Base-by-base conservation (phyloP, 2,329 filamentous ascomycete genomes). In the Apiospora koreana region DNA sequence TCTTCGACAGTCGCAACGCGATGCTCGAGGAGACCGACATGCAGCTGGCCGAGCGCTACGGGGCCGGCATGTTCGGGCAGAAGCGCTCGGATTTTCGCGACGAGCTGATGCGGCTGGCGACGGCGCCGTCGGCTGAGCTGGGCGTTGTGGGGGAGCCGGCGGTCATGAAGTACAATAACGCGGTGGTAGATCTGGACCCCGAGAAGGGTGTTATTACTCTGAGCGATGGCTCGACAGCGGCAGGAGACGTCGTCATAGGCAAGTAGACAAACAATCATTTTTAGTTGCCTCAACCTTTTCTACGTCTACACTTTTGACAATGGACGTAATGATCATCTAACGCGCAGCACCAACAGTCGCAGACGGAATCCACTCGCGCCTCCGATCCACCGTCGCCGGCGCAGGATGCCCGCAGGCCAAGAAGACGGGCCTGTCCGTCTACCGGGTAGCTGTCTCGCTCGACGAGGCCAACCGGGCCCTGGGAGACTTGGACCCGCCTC, bases 11-110 rank as follows among this genome's bases (percentile, higher is more conserved):
- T 71, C 9, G 14, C 23, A 46, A 35, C 25, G 2, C 12, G 0
- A 38, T 12, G 31, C 3, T n/a, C 54, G 18, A 38, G 31, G 54
- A 38, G 3, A 10, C 83, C 25, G 72, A 76, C 2, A 72, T 82
- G 21, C 72, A 74, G 16, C 9, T 62, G 0, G 77, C 73, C 31
- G 73, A 70, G 12, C 74, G 76, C 35, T 83, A 80, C 70, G 81
- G 80, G 3, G 80, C 79, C 7, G 79, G 83, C 67, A 76, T 80
- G 10, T 77, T 83, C 62, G 75, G 82, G 54, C 83, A 82, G 69
- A 81, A 84, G 70, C 76, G 82, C 23, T 80, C 82, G 62, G 82
- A 84, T 69, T 73, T 83, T 0, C 82, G 83, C 72, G 70, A 75
- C 3, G 79, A 77, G 25, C 74, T 81, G 31, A 43, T 50, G 10